Evolutionary conservation across 2,329 filamentous ascomycete genomes (phyloP), one percentile per base, ranked within the genome.

Genomic region (Colletotrichum caudatum): DNA sequence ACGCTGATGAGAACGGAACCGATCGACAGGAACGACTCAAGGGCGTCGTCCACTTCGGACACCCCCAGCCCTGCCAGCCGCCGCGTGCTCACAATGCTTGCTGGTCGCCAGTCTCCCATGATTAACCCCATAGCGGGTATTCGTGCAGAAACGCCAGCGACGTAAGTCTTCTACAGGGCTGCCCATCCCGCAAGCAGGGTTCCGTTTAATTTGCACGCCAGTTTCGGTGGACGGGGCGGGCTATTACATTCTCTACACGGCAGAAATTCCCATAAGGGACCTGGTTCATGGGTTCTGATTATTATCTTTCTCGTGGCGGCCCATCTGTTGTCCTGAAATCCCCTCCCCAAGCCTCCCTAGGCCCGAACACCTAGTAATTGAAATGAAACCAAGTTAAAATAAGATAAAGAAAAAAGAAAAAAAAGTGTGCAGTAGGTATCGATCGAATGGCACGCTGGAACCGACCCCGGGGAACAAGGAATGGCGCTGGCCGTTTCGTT

Each of bases 181-280:
- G 56, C 33, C 48, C 48, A 8, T 61, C 56, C 39, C 56, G 56
- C 59, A 58, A 50, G 29, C 59, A 54, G 59, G 39, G 65, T 69
- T 72, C 64, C 54, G 44, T 60, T 56, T 56, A 54, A 29, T 64
- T 72, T 61, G 46, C 62, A 59, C 20, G 16, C 20, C 26, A 33
- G 69, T 57, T 61, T 50, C 48, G 59, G 41, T 23, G 14, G 33
- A 44, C 9, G 11, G 20, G 6, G 44, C 46, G 20, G 46, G 3
- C 46, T 23, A 41, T 54, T 60, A 60, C 65, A 60, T 56, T 46
- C 61, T 35, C 51, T 41, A 29, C 29, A 4, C 29, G 29, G 29
- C 5, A 29, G 41, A 29, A 48, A 39, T 35, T 23, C 63, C 56
- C 56, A 48, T 39, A 20, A 35, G 39, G 48, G 33, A 39, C 33